These are phyloP conservation scores for Paecilomyces fulvus DNA, from an alignment of 2,329 filamentous ascomycete genomes.

Conservation along the genomic window DNA sequence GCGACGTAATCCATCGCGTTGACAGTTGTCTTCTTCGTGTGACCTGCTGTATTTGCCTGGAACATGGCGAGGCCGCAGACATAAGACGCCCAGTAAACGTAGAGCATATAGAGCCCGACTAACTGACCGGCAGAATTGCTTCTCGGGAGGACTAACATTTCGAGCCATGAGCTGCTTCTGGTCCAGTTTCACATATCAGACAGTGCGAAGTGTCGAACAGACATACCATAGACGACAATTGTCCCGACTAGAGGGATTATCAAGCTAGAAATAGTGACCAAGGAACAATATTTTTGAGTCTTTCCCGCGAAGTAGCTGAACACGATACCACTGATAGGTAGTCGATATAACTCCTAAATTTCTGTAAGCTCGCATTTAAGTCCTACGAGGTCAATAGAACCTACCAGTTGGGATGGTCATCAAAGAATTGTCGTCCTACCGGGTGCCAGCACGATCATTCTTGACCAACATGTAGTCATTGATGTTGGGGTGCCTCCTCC, in stretches of 20 bases:
- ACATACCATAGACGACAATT: constrained; percentile 1
- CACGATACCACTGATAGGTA: constrained; percentile 9
- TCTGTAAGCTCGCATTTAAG: not conserved
- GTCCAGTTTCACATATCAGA: not conserved
- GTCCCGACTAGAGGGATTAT: constrained; percentile 6
- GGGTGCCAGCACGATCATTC: constrained; percentile 26
- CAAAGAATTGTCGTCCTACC: constrained; percentile 33
- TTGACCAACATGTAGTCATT: constrained; percentile 32
- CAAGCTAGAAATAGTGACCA: not conserved
- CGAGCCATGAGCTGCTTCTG: constrained; percentile 7
- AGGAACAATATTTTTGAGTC: constrained; percentile 9
- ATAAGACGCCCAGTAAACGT: constrained; percentile 22
- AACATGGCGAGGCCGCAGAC: constrained; percentile 9
- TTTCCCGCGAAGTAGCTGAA: constrained; percentile 10
- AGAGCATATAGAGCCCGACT: constrained; percentile 26
- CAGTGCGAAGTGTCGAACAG: not conserved
- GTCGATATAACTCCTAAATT: constrained; percentile 2
- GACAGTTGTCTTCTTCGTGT: constrained; percentile 26
- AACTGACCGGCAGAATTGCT: constrained; percentile 21
- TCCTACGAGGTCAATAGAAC: not conserved
- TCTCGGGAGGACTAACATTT: constrained; percentile 9
- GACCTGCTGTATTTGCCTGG: constrained; percentile 15
- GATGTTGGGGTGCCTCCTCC: constrained; percentile 15
- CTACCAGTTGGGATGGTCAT: constrained; percentile 16
- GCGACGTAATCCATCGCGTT: constrained; percentile 25